Conservation (phyloP, 495 filamentous ascomycete species). For the Xylaria curta region DNA sequence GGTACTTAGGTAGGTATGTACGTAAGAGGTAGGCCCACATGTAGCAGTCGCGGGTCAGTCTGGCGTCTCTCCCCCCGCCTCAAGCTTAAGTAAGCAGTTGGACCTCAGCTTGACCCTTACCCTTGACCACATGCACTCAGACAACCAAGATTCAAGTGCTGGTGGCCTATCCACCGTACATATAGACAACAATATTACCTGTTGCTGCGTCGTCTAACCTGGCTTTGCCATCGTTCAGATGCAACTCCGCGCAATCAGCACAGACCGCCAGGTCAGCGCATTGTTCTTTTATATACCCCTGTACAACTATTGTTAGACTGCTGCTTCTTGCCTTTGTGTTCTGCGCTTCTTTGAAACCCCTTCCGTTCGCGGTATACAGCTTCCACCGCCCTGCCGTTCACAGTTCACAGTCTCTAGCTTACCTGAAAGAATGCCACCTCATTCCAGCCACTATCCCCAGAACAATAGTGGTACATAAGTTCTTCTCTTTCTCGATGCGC, state of each 20-base stretch:
- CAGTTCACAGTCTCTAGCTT: constrained; percentile 20
- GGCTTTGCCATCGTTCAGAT: constrained; percentile 24
- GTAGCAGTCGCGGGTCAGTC: not conserved
- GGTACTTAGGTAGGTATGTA: too few species aligned
- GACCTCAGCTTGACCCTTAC: constrained; percentile 18
- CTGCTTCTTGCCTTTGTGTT: constrained; percentile 20
- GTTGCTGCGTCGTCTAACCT: constrained; percentile 3
- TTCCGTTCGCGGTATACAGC: constrained; percentile 40
- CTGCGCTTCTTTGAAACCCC: constrained; percentile 25
- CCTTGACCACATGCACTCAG: constrained; percentile 3
- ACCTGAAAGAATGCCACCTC: constrained; percentile 38
- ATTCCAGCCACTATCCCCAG: constrained; percentile 31
- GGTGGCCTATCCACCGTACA: not conserved
- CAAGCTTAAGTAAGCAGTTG: constrained; percentile 20
- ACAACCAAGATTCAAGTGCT: constrained; percentile 1
- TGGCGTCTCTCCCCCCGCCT: not conserved
- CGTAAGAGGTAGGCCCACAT: too few species aligned
- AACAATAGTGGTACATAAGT: constrained; percentile 37
- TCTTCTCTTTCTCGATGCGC: constrained; percentile 18
- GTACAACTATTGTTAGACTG: constrained; percentile 18
- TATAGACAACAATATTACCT: not conserved
- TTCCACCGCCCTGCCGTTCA: constrained; percentile 22
- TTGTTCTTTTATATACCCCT: constrained; percentile 30
- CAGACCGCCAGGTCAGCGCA: constrained; percentile 25
- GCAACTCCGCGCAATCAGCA: constrained; percentile 16